Conservation (phyloP, 139 green algal genomes). For the Chlorella sp. region DNA sequence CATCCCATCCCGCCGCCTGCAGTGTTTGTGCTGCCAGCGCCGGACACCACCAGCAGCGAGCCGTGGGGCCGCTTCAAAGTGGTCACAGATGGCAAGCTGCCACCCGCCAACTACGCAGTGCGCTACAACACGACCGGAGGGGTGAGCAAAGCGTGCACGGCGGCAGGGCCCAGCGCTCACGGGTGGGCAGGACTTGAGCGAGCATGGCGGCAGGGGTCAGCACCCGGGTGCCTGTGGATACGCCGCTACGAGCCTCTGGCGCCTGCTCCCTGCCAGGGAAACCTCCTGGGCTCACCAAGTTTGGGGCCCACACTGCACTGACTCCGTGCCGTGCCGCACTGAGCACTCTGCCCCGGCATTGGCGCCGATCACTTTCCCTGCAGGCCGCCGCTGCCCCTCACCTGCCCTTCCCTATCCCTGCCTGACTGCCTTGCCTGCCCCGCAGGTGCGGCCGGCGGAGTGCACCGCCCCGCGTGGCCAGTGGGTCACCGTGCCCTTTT, state of each 20-base stretch:
- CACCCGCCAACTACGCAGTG: neutral
- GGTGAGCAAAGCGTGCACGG: neutral
- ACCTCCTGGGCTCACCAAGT: too few species aligned
- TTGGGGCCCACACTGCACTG: too few species aligned
- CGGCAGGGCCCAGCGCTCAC: neutral
- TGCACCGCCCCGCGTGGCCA: neutral
- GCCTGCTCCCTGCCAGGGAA: too few species aligned
- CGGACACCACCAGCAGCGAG: neutral
- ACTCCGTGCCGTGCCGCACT: too few species aligned
- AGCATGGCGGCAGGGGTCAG: too few species aligned
- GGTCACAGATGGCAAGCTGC: neutral
- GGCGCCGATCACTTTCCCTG: too few species aligned
- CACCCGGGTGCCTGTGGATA: too few species aligned
- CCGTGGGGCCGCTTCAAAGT: slow-evolving; percentile 10
- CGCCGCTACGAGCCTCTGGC: too few species aligned
- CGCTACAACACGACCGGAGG: slow-evolving; percentile 13
- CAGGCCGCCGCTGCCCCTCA: neutral
- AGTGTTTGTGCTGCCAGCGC: neutral
- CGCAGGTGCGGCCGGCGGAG: neutral
- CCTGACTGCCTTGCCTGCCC: neutral
- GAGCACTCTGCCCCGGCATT: too few species aligned
- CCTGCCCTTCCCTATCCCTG: neutral
- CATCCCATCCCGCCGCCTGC: too few species aligned
- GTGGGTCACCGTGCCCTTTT: neutral
- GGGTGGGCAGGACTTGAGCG: too few species aligned